Base-by-base conservation (phyloP, 768 basidiomycete species). In the Lactarius hengduanensis region DNA sequence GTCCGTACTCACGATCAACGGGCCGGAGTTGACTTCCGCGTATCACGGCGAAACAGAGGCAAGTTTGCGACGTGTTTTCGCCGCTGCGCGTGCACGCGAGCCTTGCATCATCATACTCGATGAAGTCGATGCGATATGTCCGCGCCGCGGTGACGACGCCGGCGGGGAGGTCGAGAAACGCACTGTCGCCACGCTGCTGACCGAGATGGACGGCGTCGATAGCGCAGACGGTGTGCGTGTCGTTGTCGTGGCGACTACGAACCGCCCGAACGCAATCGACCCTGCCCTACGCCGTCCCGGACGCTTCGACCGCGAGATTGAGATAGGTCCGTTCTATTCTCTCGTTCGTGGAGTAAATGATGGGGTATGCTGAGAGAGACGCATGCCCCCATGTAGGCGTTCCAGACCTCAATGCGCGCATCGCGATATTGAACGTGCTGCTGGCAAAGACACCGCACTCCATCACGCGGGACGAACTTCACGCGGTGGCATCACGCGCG, bases 41-140 rank as follows among this genome's bases (percentile, higher is more conserved):
- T 98, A 94, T 73, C 97, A 98, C 73, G 97, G 97, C 53, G 97
- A 99, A 79, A 97, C 95, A 1, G 97, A 99, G 74, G 87, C 91
- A 0, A 87, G 88, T 68, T 80, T 99, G 41, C 87, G 97, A 22
- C 91, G 91, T 30, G 89, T 98, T 4, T 99, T 98, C 75, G 84
- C 82, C 50, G 88, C 94, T 70, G 97, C 97, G 1, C 84, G 86
- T 63, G 79, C 81, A 40, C 85, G 88, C 71, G 90, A 89, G 63
- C 96, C 96, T 0, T 96, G 93, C 71, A 94, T 99, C 70, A 86
- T 99, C 57, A 90, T 99, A 30, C 78, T 99, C 40, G 97, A 99
- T 71, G 97, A 99, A 77, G 87, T 99, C 1, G 97, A 99, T 71
- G 96, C 97, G 0, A 78, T 99, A 15, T 96, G 92, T 64, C 97